Base-by-base conservation (phyloP, 176 grass and related monocot genomes). In the Cenchrus fungigraminus region DNA sequence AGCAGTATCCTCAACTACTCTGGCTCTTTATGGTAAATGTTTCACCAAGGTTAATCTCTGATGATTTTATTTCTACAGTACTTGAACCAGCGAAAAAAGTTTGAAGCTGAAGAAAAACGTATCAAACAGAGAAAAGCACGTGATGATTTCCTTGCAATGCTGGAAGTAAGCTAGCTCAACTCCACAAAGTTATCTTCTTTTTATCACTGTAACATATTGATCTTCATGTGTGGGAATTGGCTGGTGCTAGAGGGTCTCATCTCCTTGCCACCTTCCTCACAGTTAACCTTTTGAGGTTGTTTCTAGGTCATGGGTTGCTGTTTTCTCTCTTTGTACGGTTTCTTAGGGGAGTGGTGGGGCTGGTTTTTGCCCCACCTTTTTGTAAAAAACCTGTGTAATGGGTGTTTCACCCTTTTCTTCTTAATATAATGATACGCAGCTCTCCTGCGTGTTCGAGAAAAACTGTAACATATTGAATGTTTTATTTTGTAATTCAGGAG, bases 61-160 rank as follows among this genome's bases (percentile, higher is more conserved):
- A 76, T 79, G 15, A 25, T 34, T 55, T 86, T 85, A 22, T 90
- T 90, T 32, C 78, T 81, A 10, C 84, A 99, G 97, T 99, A 96
- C 78, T 90, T 99, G 77, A 92, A 92, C 71, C 97, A 97, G 81
- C 90, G 94, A 54, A 99, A 99, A 89, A 99, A 96, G 74, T 69
- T 89, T 13, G 97, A 99, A 83, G 76, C 79, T 22, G 94, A 99
- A 85, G 93, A 92, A 74, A 99, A 80, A 62, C 94, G 97, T 61
- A 71, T 92, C 55, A 96, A 96, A 79, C 97, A 99, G 66, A 96
- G 91, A 76, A 99, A 94, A 91, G 86, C 97, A 79, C 93, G 94
- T 64, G 97, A 99, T 80, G 97, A 92, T 82, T 99, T 99, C 73
- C 52, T 84, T 50, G 87, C 80, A 37, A 99, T 99, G 97, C 66